phyloP scores from a whole-genome alignment of 176 grass and related monocot genomes.

The Oryza rufipogon region DNA sequence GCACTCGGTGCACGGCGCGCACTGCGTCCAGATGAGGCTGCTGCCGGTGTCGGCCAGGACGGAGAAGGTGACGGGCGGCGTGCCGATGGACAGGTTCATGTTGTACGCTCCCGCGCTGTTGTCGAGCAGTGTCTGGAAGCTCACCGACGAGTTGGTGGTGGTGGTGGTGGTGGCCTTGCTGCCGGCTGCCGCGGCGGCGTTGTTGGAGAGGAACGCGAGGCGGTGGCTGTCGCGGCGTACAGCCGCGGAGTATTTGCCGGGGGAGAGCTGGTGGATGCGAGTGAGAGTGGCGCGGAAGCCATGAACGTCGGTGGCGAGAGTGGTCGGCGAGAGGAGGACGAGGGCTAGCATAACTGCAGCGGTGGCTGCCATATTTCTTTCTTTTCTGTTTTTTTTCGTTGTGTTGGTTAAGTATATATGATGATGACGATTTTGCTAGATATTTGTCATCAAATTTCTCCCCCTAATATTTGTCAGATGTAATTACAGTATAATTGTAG shows the following conservation, averaged over 20 bases:
- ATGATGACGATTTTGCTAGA: too few relatives aligned
- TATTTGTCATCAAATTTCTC: too few relatives aligned
- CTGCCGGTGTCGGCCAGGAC: constrained; percentile 54
- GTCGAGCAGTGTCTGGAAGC: not conserved
- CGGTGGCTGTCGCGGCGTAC: constrained; percentile 32
- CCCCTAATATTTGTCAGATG: too few relatives aligned
- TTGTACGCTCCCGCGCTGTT: constrained; percentile 43
- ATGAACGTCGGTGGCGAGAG: not conserved
- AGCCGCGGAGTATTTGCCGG: not conserved
- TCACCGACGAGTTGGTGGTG: not conserved
- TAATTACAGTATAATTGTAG: too few relatives aligned
- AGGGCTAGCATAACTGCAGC: not conserved
- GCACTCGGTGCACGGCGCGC: constrained; percentile 56
- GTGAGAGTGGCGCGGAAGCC: constrained; percentile 40
- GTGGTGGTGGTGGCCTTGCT: not conserved
- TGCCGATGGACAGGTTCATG: constrained; percentile 59
- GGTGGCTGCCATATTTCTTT: not conserved
- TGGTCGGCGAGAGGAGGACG: constrained; percentile 17
- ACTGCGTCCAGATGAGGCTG: constrained; percentile 78
- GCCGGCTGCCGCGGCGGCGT: not conserved
- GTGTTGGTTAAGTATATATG: too few relatives aligned
- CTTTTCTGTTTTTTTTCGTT: too few relatives aligned
- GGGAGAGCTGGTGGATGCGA: not conserved
- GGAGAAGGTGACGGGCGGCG: constrained; percentile 40
- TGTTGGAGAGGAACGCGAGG: not conserved